These are phyloP conservation scores for Coprinellus micaceus DNA, from an alignment of 768 basidiomycete genomes.

Conservation along the genomic window DNA sequence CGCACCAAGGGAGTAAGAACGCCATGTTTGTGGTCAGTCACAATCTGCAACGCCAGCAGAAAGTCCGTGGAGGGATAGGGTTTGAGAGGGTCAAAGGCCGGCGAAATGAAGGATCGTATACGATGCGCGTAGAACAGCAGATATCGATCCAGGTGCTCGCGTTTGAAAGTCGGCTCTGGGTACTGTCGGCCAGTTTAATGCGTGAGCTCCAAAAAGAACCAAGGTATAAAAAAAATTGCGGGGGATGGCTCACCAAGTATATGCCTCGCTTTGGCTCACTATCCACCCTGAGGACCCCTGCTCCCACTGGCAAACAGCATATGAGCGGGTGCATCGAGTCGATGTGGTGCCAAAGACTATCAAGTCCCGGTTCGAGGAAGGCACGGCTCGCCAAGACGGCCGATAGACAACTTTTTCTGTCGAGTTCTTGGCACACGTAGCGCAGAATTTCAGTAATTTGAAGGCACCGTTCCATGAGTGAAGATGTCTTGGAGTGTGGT, in stretches of 20 bases:
- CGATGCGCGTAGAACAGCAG: background rate
- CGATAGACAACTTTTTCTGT: background rate
- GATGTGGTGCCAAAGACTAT: slow-evolving; percentile 12
- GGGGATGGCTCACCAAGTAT: too few species aligned
- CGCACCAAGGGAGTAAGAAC: background rate
- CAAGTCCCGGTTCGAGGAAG: slow-evolving; percentile 12
- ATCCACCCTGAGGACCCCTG: too few species aligned
- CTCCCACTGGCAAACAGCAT: slow-evolving; percentile 13
- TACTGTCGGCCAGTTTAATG: background rate
- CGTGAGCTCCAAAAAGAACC: background rate
- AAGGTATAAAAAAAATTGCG: background rate
- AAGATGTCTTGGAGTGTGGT: background rate
- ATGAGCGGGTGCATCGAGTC: slow-evolving; percentile 13
- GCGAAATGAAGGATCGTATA: background rate
- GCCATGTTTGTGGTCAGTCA: background rate
- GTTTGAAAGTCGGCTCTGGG: background rate
- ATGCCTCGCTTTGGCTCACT: too few species aligned
- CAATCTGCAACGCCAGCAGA: background rate
- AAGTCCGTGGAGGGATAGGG: too few species aligned
- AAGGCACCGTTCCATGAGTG: background rate
- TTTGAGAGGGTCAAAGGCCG: too few species aligned
- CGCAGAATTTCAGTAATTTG: background rate
- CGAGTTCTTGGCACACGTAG: background rate
- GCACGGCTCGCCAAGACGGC: background rate
- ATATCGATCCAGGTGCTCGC: background rate